phyloP scores from a whole-genome alignment of 2,329 filamentous ascomycete species.

The Fusarium sp. region DNA sequence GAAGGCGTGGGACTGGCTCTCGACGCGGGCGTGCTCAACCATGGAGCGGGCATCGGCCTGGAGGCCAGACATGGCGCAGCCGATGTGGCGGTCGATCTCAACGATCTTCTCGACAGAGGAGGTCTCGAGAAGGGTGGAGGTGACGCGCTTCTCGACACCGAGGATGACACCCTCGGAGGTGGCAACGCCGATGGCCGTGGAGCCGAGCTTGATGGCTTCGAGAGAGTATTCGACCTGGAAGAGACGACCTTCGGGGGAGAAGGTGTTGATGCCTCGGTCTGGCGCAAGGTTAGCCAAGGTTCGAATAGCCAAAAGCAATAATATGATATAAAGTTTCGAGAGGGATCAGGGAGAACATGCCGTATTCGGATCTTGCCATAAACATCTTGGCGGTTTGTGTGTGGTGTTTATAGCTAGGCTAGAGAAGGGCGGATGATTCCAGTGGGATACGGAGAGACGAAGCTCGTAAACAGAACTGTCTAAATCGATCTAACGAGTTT shows the following conservation, averaged over 20 bases:
- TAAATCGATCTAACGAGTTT: not conserved
- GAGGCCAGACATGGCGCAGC: conserved; percentile 97
- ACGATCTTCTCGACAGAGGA: conserved; percentile 99
- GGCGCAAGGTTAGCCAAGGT: conserved; percentile 40
- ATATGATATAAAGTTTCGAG: conserved; percentile 32
- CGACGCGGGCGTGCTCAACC: conserved; percentile 98
- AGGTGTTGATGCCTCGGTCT: conserved; percentile 99
- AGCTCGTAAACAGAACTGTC: conserved; percentile 2
- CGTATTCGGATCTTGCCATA: conserved; percentile 99
- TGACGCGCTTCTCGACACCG: conserved; percentile 98
- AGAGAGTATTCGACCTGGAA: conserved; percentile 99
- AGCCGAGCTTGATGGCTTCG: conserved; percentile 99
- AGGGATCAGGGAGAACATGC: conserved; percentile 68
- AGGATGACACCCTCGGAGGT: conserved; percentile 96
- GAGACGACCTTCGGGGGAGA: conserved; percentile 98
- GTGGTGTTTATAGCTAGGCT: conserved; percentile 30
- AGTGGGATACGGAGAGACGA: conserved; percentile 7
- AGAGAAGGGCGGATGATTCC: conserved; percentile 23
- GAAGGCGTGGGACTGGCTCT: conserved; percentile 97
- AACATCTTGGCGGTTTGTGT: conserved; percentile 81
- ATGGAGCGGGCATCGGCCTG: conserved; percentile 98
- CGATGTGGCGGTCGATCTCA: conserved; percentile 98
- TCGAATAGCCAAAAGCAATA: not conserved
- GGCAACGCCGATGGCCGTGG: conserved; percentile 97
- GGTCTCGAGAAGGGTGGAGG: conserved; percentile 95